phyloP scores from a whole-genome alignment of 805 yeast species.

The Wickerhamomyces bisporus region DNA sequence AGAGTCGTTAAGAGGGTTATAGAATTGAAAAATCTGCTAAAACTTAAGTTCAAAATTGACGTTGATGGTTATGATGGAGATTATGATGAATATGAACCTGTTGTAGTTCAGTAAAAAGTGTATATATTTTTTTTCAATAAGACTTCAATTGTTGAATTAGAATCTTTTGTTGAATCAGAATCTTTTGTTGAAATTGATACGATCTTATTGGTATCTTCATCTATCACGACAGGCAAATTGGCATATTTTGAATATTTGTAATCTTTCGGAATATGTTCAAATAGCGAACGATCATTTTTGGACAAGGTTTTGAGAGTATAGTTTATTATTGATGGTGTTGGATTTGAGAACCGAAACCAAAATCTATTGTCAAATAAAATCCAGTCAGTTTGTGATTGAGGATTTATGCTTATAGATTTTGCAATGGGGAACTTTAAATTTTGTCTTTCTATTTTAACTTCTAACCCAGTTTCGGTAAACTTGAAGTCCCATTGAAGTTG shows the following conservation, averaged over 20 bases:
- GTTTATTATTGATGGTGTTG: not conserved
- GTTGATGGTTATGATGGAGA: constrained; percentile 16
- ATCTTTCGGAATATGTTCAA: constrained; percentile 6
- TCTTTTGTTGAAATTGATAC: too few species aligned
- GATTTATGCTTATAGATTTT: constrained; percentile 4
- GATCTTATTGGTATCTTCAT: constrained; percentile 7
- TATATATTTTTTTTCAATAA: constrained; percentile 20
- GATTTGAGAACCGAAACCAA: constrained; percentile 27
- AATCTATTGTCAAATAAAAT: constrained; percentile 35
- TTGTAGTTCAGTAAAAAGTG: constrained; percentile 17
- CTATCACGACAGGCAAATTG: constrained; percentile 18
- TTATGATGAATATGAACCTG: constrained; percentile 23
- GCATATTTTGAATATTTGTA: constrained; percentile 13
- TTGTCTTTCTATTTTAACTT: constrained; percentile 13
- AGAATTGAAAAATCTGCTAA: constrained; percentile 12
- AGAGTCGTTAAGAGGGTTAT: constrained; percentile 11
- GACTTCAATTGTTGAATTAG: constrained; percentile 7
- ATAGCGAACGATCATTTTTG: constrained; percentile 8
- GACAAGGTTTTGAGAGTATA: constrained; percentile 13
- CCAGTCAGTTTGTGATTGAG: constrained; percentile 28
- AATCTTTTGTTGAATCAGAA: too few species aligned
- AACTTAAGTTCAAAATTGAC: constrained; percentile 12
- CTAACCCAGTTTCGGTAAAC: not conserved
- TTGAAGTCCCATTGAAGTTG: constrained; percentile 19
- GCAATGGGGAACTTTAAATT: constrained; percentile 13